Percentiles rank a stretch among this genome's conserved stretches.
phyloP scores from a whole-genome alignment of 495 filamentous ascomycete species.

The Neohortaea acidophila region DNA sequence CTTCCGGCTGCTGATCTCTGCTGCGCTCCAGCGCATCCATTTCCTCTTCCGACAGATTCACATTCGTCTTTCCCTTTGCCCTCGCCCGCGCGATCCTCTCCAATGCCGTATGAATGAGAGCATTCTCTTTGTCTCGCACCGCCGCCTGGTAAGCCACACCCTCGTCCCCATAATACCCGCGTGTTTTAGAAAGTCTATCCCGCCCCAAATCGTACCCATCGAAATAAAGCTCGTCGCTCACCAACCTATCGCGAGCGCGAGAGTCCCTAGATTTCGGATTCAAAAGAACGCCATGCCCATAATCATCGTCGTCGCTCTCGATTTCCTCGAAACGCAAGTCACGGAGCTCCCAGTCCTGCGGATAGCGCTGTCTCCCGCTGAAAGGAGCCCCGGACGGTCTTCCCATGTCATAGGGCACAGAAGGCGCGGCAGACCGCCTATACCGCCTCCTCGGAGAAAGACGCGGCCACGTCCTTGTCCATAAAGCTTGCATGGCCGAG shows the following conservation, averaged over 20 bases:
- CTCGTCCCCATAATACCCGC: conserved; percentile 31
- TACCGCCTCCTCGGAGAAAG: conserved; percentile 99
- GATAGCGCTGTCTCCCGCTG: conserved; percentile 36
- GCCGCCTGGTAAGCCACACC: conserved; percentile 30
- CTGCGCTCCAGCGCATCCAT: conserved; percentile 56
- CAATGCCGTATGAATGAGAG: conserved; percentile 56
- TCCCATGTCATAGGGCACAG: conserved; percentile 92
- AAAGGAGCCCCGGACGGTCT: conserved; percentile 69
- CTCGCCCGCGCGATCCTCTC: conserved; percentile 62
- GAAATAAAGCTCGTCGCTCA: conserved; percentile 46
- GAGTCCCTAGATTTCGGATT: conserved; percentile 13
- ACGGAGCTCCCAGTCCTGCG: conserved; percentile 41
- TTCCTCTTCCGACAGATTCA: conserved; percentile 59
- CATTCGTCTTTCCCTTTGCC: conserved; percentile 54
- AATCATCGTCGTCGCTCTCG: conserved; percentile 49
- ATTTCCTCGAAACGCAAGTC: conserved; percentile 52
- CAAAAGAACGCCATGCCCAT: conserved; percentile 44
- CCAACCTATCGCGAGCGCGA: conserved; percentile 31
- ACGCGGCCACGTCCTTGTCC: conserved; percentile 99
- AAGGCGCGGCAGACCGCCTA: conserved; percentile 99
- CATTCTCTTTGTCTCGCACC: conserved; percentile 53
- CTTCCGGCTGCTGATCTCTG: conserved; percentile 13
- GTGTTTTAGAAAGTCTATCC: conserved; percentile 29
- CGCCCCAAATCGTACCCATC: conserved; percentile 42
- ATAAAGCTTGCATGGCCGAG: conserved; percentile 89